These are phyloP conservation scores for Astrephomene gubernaculifera DNA, from an alignment of 139 green algal genomes.

Conservation along the genomic window DNA sequence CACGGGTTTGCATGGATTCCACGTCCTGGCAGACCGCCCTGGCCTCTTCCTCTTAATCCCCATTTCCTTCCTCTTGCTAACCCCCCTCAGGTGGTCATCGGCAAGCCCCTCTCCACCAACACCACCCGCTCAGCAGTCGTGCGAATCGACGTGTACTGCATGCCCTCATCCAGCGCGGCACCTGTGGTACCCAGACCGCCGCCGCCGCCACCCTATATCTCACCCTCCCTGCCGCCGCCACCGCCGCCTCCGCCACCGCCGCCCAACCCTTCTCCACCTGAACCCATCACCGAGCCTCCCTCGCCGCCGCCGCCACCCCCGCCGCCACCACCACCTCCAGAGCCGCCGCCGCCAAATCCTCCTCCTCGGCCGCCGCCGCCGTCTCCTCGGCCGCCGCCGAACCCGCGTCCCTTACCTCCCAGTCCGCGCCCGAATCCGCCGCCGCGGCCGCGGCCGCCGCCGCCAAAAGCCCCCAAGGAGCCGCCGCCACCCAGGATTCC, in stretches of 20 bases:
- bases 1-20: too few species aligned
- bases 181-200: background rate
- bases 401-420: too few species aligned
- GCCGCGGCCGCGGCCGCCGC: constrained; percentile 1
- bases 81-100: background rate
- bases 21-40: too few species aligned
- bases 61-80: too few species aligned
- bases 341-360: background rate
- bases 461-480: background rate
- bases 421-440: background rate
- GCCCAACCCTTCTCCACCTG: background rate
- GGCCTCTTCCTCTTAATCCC: too few species aligned
- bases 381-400: background rate
- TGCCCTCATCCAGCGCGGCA: background rate
- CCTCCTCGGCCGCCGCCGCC: background rate
- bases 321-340: constrained; percentile 8
- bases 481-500: background rate
- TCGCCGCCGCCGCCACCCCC: constrained; percentile 9
- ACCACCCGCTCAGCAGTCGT: background rate
- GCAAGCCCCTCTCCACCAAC: background rate
- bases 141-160: constrained; percentile 1
- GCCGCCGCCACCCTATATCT: background rate
- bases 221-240: background rate
- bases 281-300: background rate
- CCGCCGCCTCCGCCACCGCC: constrained; percentile 19